A percentile compares a stretch with the other conserved stretches of the same genome.
These are phyloP conservation scores for Fraxinus paxiana DNA, from an alignment of 305 asterid species.

Conservation along the genomic window DNA sequence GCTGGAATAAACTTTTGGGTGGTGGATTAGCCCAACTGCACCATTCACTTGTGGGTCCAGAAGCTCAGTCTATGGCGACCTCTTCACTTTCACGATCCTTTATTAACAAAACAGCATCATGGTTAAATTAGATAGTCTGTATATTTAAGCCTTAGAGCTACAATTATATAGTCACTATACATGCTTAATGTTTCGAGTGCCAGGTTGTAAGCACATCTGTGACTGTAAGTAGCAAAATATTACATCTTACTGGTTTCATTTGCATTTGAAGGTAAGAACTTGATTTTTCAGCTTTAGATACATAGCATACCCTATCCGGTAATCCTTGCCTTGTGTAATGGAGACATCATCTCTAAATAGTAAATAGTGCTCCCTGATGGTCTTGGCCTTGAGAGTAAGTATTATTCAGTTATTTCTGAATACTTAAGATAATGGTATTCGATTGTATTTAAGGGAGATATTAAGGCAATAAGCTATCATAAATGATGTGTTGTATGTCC, in stretches of 20 bases:
- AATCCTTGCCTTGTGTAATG: background rate
- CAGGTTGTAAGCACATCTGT: background rate
- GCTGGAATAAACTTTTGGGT: slow-evolving; percentile 4
- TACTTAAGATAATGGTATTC: background rate
- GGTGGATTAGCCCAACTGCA: slow-evolving; percentile 5
- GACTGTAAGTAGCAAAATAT: background rate
- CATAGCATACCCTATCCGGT: background rate
- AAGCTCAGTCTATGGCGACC: background rate
- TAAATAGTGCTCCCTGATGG: background rate
- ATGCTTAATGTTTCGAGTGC: background rate
- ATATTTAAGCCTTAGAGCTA: background rate
- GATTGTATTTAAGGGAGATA: background rate
- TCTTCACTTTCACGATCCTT: background rate
- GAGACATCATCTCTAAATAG: background rate
- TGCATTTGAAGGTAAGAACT: background rate
- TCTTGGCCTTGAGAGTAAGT: background rate
- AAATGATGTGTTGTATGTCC: background rate
- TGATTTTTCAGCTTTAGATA: background rate
- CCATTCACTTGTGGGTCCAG: slow-evolving; percentile 2
- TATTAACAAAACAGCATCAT: background rate
- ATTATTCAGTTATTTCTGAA: background rate
- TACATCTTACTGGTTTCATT: background rate
- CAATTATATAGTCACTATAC: background rate
- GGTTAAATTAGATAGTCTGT: background rate
- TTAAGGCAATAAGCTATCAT: background rate